phyloP scores from a whole-genome alignment of 1,139 yeast species.

The Petasospora fabianii region DNA sequence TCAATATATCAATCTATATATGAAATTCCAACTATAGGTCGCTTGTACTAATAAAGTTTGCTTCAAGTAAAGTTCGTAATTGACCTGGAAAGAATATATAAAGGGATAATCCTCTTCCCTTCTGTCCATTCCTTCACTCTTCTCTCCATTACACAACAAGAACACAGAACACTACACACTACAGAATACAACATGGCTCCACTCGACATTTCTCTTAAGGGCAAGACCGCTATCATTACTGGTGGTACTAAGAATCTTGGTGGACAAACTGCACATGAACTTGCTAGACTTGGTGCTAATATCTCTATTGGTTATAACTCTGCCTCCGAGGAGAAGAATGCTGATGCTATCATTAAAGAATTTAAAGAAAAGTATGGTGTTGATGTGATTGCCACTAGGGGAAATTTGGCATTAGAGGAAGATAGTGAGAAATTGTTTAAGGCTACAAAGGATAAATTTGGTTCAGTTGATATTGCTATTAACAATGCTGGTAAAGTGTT shows the following conservation, averaged over 20 bases:
- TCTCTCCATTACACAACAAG: neutral
- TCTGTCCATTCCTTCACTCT: neutral
- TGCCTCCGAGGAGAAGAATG: constrained; percentile 34
- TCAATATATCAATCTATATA: too few relatives aligned
- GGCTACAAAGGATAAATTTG: constrained; percentile 40
- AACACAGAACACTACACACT: neutral
- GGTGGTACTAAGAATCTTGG: constrained; percentile 71
- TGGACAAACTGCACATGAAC: constrained; percentile 50
- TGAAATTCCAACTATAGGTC: too few relatives aligned
- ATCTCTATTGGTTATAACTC: constrained; percentile 57
- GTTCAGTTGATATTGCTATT: constrained; percentile 56
- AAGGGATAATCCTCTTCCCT: neutral
- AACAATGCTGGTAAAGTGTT: constrained; percentile 66
- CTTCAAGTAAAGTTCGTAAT: neutral
- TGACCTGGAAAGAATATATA: neutral
- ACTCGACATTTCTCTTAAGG: constrained; percentile 32
- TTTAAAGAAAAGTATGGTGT: constrained; percentile 35
- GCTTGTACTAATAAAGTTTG: neutral
- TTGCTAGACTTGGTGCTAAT: constrained; percentile 55
- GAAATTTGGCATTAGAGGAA: constrained; percentile 41
- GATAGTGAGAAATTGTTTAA: constrained; percentile 44
- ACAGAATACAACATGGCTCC: constrained; percentile 15
- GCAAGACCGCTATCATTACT: constrained; percentile 54
- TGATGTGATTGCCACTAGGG: constrained; percentile 44
- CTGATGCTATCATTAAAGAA: constrained; percentile 40